Evolutionary conservation across 768 basidiomycete species (phyloP).

Genomic region (Boletellus ananas): DNA sequence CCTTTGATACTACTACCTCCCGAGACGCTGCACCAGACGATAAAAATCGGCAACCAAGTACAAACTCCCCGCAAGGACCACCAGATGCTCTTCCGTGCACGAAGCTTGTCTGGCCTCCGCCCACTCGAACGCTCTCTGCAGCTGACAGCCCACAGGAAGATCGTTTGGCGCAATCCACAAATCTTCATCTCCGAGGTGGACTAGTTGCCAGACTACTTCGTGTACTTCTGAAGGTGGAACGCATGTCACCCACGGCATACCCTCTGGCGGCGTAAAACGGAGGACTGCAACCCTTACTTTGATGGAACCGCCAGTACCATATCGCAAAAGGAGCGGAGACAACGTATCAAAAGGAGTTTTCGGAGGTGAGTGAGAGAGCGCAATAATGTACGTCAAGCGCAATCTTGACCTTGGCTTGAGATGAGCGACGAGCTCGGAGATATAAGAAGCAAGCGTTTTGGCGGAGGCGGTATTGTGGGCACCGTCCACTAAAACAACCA

Average conservation of each 20-base stretch:
- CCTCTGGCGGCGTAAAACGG: conserved; percentile 71
- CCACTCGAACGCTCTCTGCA: conserved; percentile 52
- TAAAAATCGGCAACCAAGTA: conserved; percentile 96
- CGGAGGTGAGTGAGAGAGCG: conserved; percentile 81
- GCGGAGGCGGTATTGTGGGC: conserved; percentile 90
- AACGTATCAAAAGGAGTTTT: conserved; percentile 76
- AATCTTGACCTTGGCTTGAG: conserved; percentile 23
- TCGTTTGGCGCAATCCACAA: conserved; percentile 42
- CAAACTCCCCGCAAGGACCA: conserved; percentile 84
- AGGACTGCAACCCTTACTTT: conserved; percentile 50
- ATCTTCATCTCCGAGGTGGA: conserved; percentile 38
- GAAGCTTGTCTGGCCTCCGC: conserved; percentile 20
- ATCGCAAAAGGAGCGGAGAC: conserved; percentile 54
- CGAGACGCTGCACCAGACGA: conserved; percentile 38
- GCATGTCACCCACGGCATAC: conserved; percentile 91
- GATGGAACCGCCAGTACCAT: conserved; percentile 22
- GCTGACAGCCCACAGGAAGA: conserved; percentile 30
- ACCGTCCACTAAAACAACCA: conserved; percentile 76
- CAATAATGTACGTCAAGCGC: conserved; percentile 68
- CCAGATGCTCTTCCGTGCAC: conserved; percentile 36
- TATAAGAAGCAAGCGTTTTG: conserved; percentile 59
- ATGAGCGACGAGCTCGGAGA: conserved; percentile 33
- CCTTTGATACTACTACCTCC: neutral
- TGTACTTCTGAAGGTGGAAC: conserved; percentile 51
- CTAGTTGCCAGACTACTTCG: conserved; percentile 40